Evolutionary conservation across 164 flowering plant species (phyloP).

Genomic region (Akebia trifoliata): DNA sequence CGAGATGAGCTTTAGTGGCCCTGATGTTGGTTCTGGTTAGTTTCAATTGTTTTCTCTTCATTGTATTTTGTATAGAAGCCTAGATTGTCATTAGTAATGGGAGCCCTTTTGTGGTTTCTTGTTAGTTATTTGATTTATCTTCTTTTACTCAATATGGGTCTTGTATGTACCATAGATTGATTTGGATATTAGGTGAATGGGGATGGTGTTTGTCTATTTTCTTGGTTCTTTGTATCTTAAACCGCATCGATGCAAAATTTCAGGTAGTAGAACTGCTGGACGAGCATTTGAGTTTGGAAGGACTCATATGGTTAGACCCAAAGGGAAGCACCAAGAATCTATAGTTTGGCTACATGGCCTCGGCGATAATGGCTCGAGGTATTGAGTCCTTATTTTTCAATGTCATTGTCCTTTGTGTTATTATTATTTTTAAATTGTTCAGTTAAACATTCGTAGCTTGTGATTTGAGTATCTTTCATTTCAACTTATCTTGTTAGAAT

Average conservation of each 20-base stretch:
- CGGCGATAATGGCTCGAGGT: conserved; percentile 81
- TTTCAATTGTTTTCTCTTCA: conserved; percentile 9
- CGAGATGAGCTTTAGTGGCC: conserved; percentile 61
- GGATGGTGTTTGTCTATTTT: background rate
- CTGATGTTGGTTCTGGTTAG: conserved; percentile 70
- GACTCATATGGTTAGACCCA: too few relatives aligned
- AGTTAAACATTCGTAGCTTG: background rate
- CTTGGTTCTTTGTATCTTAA: background rate
- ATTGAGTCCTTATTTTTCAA: conserved; percentile 10
- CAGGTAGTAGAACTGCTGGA: too few relatives aligned
- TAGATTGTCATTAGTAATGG: conserved; percentile 6
- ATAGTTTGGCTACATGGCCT: conserved; percentile 81
- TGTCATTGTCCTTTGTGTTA: background rate
- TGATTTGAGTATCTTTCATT: background rate
- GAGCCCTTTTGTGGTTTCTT: background rate
- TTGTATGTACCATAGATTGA: background rate
- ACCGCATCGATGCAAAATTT: conserved; percentile 3
- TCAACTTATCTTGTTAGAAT: background rate
- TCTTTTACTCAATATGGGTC: background rate
- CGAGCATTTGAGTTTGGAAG: too few relatives aligned
- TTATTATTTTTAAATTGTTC: background rate
- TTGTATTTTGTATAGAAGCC: background rate
- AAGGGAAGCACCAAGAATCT: conserved; percentile 67
- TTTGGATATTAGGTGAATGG: background rate
- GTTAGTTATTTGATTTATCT: too few relatives aligned